Evolutionary conservation across 495 filamentous ascomycete species (phyloP).

Genomic region (Venustampulla echinocandica): DNA sequence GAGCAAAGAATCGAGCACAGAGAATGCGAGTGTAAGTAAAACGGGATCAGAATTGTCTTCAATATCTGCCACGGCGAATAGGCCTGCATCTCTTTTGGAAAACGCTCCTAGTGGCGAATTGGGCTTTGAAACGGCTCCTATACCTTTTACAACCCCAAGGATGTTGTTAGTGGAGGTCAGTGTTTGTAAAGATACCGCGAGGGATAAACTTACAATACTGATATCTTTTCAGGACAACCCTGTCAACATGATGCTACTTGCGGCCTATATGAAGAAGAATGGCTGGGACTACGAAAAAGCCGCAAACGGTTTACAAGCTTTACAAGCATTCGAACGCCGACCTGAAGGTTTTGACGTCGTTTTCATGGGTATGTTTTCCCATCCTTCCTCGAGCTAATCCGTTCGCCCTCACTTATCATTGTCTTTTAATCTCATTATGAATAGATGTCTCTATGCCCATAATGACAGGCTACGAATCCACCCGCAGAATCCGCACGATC

Average conservation of each 20-base stretch:
- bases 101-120: neutral
- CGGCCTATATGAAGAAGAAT: slow-evolving; percentile 21
- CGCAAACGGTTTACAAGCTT: slow-evolving; percentile 32
- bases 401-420: neutral
- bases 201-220: neutral
- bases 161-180: slow-evolving; percentile 14
- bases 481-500: slow-evolving; percentile 41
- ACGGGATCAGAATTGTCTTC: too few relatives aligned
- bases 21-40: too few relatives aligned
- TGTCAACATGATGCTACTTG: slow-evolving; percentile 18
- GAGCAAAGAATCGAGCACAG: too few relatives aligned
- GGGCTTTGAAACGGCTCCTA: neutral
- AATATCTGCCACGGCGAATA: too few relatives aligned
- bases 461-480: slow-evolving; percentile 52
- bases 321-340: slow-evolving; percentile 8
- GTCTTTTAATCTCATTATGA: neutral
- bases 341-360: slow-evolving; percentile 16
- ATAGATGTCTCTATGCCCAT: slow-evolving; percentile 55
- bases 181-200: neutral
- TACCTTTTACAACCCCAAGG: neutral
- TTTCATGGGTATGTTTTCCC: slow-evolving; percentile 14
- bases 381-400: neutral
- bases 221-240: slow-evolving; percentile 11
- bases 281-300: slow-evolving; percentile 27
- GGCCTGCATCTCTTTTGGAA: neutral